A percentile compares a stretch with the other conserved stretches of the same genome.
Conservation (phyloP, 2,329 filamentous ascomycete species). For the Colletotrichum sp. region DNA sequence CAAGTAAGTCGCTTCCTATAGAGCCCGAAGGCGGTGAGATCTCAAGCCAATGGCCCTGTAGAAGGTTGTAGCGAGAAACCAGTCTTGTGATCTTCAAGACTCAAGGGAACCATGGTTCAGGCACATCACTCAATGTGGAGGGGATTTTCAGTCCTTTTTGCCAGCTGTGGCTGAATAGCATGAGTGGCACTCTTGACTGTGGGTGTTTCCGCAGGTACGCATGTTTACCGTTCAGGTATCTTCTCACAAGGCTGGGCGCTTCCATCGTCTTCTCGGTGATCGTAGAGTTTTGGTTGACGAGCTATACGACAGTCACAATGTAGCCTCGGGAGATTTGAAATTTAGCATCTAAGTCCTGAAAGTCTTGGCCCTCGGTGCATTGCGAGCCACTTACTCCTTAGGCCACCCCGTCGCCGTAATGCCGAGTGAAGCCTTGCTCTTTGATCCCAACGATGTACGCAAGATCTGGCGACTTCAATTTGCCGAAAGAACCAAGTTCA, state of each 20-base stretch:
- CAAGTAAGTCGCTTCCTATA: rapidly evolving
- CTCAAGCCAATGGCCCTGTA: background rate
- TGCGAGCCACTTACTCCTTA: background rate
- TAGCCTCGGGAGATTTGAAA: background rate
- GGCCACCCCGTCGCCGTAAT: background rate
- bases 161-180: background rate
- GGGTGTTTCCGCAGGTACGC: rapidly evolving
- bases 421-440: background rate
- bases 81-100: background rate
- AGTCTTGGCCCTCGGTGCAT: background rate
- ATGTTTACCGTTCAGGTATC: background rate
- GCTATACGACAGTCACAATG: rapidly evolving
- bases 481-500: background rate
- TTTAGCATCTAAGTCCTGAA: background rate
- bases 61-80: background rate
- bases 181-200: background rate
- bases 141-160: background rate
- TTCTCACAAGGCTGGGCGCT: background rate
- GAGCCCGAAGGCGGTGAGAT: background rate
- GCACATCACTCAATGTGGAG: rapidly evolving
- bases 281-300: background rate
- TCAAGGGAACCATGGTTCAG: background rate
- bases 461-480: background rate
- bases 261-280: background rate
- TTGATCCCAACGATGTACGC: rapidly evolving